Base-by-base conservation (phyloP, 1,139 yeast species). In the Scheffersomyces parashehatae region DNA sequence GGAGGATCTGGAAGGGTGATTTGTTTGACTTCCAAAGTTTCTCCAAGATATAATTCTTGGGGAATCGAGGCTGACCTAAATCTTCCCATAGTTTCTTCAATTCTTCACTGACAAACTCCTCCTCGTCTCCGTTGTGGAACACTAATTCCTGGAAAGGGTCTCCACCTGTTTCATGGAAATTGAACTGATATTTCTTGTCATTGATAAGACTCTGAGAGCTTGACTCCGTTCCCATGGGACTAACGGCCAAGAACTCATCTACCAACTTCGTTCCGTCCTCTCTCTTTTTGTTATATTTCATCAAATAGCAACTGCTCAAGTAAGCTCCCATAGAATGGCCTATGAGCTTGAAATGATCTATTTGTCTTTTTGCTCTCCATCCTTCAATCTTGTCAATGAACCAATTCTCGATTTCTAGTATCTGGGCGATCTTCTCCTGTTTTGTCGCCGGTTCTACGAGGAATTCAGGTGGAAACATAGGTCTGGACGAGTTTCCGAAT, bases 141-240 rank as follows among this genome's bases (percentile, higher is more conserved):
- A 51, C 40, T 13, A 59, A 38, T 36, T 58, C 64, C 10, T 48
- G 38, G 28, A 56, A 47, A 0, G 65, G 64, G 30, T 59, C 56
- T 5, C 15, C 20, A 9, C 20, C 35, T 3, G 15, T 20, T 26
- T 57, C 58, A 46, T 69, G 73, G 46, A 66, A 68, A 47, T 70
- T 70, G 39, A 62, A 59, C 44, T 69, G 73, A 40, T 58, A 60
- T 39, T 58, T 55, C 36, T 58, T 59, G 41, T 64, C 55, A 47
- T 64, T 70, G 35, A 73, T 58, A 47, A 73, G 62, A 51, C 77
- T 71, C 12, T 51, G 48, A 34, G 56, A 55, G 45, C 67, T 70
- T 6, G 76, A 64, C 47, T 73, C 79, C 0, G 79, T 72, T 3
- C 79, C 79, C 76, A 73, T 68, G 4, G 79, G 78, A 53, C 77